Conservation (phyloP, 1,284 basidiomycete species). For the Fomitopsis pinicola region DNA sequence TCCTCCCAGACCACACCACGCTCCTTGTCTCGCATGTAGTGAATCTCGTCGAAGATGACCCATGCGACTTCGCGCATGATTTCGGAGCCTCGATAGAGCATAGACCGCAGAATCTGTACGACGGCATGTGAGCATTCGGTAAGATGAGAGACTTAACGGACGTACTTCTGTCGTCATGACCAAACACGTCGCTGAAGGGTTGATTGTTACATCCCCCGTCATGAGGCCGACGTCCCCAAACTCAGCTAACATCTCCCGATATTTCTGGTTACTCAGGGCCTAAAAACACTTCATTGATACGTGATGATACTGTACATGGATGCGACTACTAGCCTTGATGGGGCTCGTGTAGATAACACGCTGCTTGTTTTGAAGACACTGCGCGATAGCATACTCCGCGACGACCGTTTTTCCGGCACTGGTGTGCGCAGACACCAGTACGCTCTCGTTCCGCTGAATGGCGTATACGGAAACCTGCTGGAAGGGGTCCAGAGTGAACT, state of each 20-base stretch:
- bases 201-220: slow-evolving; percentile 99
- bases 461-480: slow-evolving; percentile 93
- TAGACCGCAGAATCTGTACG: slow-evolving; percentile 91
- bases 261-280: slow-evolving; percentile 98
- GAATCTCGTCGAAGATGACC: slow-evolving; percentile 99
- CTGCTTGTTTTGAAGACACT: slow-evolving; percentile 89
- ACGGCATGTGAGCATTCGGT: background rate
- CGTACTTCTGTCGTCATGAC: slow-evolving; percentile 99
- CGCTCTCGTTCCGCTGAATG: slow-evolving; percentile 96
- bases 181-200: slow-evolving; percentile 93
- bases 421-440: slow-evolving; percentile 98
- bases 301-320: background rate
- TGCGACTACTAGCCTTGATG: slow-evolving; percentile 77
- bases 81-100: slow-evolving; percentile 98
- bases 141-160: background rate
- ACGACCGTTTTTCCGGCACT: slow-evolving; percentile 99
- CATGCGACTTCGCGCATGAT: slow-evolving; percentile 99
- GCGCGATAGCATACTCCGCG: slow-evolving; percentile 98
- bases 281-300: slow-evolving; percentile 7
- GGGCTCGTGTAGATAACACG: slow-evolving; percentile 99
- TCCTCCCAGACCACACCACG: slow-evolving; percentile 87
- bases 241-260: slow-evolving; percentile 94
- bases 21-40: slow-evolving; percentile 99
- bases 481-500: slow-evolving; percentile 97
- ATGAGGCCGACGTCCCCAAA: slow-evolving; percentile 98